A percentile compares a stretch with the other conserved stretches of the same genome.
These are phyloP conservation scores for Leucocoprinus sp. DNA, from an alignment of 768 basidiomycete genomes.

Conservation along the genomic window DNA sequence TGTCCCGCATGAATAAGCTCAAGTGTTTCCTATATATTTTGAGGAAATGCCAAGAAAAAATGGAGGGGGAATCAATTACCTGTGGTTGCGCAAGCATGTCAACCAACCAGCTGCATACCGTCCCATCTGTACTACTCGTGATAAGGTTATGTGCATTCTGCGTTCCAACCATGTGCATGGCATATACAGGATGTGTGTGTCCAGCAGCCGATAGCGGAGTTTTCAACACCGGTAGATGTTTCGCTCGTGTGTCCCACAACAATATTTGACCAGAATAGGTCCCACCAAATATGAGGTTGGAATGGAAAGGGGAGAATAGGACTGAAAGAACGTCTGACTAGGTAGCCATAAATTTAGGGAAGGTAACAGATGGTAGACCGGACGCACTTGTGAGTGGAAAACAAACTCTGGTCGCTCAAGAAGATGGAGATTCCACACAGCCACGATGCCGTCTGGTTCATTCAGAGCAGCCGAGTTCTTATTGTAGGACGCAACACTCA, in stretches of 20 bases:
- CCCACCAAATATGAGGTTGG: slow-evolving; percentile 94
- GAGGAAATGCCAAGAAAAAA: background rate
- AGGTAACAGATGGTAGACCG: background rate
- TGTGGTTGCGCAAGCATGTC: slow-evolving; percentile 99
- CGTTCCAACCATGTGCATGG: slow-evolving; percentile 97
- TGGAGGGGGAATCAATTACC: slow-evolving; percentile 33
- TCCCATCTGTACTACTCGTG: slow-evolving; percentile 94
- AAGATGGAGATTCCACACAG: slow-evolving; percentile 95
- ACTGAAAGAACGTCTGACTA: slow-evolving; percentile 98
- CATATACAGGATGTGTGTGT: slow-evolving; percentile 97
- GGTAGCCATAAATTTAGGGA: background rate
- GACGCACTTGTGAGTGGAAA: slow-evolving; percentile 90
- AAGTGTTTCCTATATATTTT: slow-evolving; percentile 69
- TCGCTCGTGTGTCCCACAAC: slow-evolving; percentile 96
- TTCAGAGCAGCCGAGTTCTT: slow-evolving; percentile 91
- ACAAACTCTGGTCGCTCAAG: slow-evolving; percentile 95
- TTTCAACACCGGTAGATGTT: slow-evolving; percentile 92
- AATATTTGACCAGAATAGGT: slow-evolving; percentile 99
- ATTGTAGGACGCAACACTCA: slow-evolving; percentile 94
- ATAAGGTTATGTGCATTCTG: slow-evolving; percentile 98
- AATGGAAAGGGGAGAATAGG: slow-evolving; percentile 95
- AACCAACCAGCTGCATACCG: slow-evolving; percentile 94
- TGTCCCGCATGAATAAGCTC: slow-evolving; percentile 85
- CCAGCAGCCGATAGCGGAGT: slow-evolving; percentile 94
- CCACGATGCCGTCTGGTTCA: slow-evolving; percentile 95